Evolutionary conservation across 495 filamentous ascomycete genomes (phyloP).

Genomic region (Penicillium maclennaniae): DNA sequence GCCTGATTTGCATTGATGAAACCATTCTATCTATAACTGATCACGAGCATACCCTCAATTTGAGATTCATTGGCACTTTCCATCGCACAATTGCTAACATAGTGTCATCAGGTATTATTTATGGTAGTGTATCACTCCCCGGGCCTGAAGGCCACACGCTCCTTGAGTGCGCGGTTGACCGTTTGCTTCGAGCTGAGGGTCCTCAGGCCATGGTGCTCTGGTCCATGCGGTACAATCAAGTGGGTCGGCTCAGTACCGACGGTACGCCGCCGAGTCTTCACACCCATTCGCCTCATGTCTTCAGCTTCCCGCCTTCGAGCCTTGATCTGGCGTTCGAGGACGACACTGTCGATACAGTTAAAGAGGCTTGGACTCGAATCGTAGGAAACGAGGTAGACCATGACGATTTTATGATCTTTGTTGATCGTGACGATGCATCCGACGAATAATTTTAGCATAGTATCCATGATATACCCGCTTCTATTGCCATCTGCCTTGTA

Average conservation of each 20-base stretch:
- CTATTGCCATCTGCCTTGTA: background rate
- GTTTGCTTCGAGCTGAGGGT: conserved; percentile 43
- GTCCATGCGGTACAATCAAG: conserved; percentile 60
- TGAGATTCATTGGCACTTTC: conserved; percentile 8
- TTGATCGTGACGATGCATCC: conserved; percentile 37
- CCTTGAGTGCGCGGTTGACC: conserved; percentile 52
- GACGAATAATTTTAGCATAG: conserved; percentile 29
- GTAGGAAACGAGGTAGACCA: conserved; percentile 46
- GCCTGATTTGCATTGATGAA: conserved; percentile 83
- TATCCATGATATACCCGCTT: conserved; percentile 1
- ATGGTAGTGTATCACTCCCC: conserved; percentile 49
- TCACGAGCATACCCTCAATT: conserved; percentile 35
- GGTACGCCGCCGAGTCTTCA: conserved; percentile 7
- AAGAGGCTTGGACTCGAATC: conserved; percentile 59
- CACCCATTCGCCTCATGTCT: conserved; percentile 24
- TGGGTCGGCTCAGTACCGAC: conserved; percentile 22
- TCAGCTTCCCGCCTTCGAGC: conserved; percentile 49
- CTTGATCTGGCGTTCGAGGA: conserved; percentile 70
- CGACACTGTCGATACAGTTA: conserved; percentile 54
- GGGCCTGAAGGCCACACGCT: conserved; percentile 34
- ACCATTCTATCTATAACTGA: conserved; percentile 71
- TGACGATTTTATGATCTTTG: conserved; percentile 61
- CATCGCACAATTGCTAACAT: conserved; percentile 42
- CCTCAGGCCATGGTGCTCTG: conserved; percentile 48
- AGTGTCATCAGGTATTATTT: conserved; percentile 60